Percentiles rank a stretch among this genome's conserved stretches.
Evolutionary conservation across 306 rosid species (phyloP).

Genomic region (Quercus parvula): DNA sequence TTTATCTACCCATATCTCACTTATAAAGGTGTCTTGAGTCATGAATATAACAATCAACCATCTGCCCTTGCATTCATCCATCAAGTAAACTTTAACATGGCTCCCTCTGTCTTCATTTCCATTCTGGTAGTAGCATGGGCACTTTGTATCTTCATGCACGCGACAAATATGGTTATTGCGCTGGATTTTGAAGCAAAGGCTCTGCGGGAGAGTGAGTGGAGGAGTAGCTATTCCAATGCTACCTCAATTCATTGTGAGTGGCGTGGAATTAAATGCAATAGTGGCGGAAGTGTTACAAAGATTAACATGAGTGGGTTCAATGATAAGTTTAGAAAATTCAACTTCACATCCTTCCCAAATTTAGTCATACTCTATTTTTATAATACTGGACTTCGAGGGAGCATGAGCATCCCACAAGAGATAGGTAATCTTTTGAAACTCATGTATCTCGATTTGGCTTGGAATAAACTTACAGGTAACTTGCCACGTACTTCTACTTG

Average conservation of each 20-base stretch:
- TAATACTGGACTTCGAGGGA: neutral
- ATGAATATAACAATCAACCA: neutral
- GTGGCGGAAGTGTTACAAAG: neutral
- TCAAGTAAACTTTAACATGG: too few relatives aligned
- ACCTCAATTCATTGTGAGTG: neutral
- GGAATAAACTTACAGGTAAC: neutral
- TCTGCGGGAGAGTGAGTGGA: neutral
- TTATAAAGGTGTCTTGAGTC: too few relatives aligned
- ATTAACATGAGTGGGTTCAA: neutral
- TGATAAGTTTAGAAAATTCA: neutral
- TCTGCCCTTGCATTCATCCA: too few relatives aligned
- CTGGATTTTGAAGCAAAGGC: neutral
- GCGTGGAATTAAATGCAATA: conserved; percentile 1
- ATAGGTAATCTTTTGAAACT: neutral
- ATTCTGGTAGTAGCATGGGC: neutral
- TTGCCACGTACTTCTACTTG: neutral
- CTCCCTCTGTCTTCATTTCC: too few relatives aligned
- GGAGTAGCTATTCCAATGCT: neutral
- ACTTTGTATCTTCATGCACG: neutral
- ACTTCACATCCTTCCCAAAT: neutral
- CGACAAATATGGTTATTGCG: neutral
- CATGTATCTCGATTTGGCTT: neutral
- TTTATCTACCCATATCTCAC: too few relatives aligned
- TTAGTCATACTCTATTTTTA: neutral
- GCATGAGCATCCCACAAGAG: neutral